Conservation (phyloP, 2,329 filamentous ascomycete species). For the Alternaria angustiovoidea region DNA sequence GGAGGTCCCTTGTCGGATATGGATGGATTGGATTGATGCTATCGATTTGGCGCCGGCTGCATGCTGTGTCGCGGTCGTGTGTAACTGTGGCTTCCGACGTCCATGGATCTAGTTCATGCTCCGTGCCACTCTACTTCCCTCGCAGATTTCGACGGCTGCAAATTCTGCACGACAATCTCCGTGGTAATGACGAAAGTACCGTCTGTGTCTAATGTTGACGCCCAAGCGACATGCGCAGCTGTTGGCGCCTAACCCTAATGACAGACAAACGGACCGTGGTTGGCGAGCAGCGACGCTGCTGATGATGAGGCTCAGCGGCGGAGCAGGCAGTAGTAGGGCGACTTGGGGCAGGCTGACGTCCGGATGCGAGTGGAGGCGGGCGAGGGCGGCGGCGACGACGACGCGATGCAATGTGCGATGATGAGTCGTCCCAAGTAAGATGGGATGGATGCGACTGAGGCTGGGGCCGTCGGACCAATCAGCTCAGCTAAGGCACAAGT, state of each 20-base stretch:
- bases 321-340: conserved; percentile 8
- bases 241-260: conserved; percentile 35
- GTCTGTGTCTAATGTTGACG: conserved; percentile 31
- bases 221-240: conserved; percentile 36
- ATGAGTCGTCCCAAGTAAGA: conserved; percentile 28
- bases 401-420: conserved; percentile 15
- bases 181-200: conserved; percentile 12
- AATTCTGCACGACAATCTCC: conserved; percentile 11
- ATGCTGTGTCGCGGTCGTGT: conserved; percentile 42
- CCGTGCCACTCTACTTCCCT: conserved; percentile 13
- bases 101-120: conserved; percentile 35
- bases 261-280: conserved; percentile 10
- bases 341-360: conserved; percentile 22
- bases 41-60: conserved; percentile 43
- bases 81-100: conserved; percentile 41
- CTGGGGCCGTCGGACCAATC: conserved; percentile 25
- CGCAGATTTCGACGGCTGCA: background rate
- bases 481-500: conserved; percentile 5
- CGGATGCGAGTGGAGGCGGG: conserved; percentile 1
- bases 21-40: conserved; percentile 35
- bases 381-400: conserved; percentile 2
- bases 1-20: conserved; percentile 16
- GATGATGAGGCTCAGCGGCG: background rate
- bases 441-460: conserved; percentile 21
- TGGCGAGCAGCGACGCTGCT: background rate